Evolutionary conservation across 768 basidiomycete species (phyloP).

Genomic region (Suillus plorans): DNA sequence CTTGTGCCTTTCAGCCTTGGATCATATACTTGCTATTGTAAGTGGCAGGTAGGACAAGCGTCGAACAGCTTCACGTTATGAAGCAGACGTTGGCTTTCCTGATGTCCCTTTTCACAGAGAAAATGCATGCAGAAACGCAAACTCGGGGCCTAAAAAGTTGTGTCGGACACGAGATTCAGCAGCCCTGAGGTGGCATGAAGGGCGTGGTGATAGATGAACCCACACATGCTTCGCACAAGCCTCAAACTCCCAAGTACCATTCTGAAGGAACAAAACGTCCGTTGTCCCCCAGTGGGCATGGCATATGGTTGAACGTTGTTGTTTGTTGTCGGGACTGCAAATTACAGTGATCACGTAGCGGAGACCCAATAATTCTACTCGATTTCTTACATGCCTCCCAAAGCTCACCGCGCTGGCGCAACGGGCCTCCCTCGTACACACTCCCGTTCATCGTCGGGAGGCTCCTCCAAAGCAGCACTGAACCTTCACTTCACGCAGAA

Average conservation of each 20-base stretch:
- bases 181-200: neutral
- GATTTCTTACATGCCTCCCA: constrained; percentile 45
- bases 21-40: neutral
- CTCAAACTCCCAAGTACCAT: neutral
- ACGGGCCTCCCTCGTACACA: constrained; percentile 56
- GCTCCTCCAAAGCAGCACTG: constrained; percentile 52
- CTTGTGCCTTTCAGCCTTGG: neutral
- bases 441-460: constrained; percentile 58
- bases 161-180: neutral
- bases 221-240: neutral
- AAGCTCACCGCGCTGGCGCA: constrained; percentile 45
- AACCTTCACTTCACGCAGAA: constrained; percentile 73
- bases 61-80: neutral
- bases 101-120: neutral
- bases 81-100: neutral
- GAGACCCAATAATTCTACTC: constrained; percentile 31
- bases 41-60: no score
- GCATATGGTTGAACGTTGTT: neutral
- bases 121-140: neutral
- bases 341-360: constrained; percentile 25
- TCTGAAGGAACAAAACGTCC: neutral
- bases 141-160: neutral
- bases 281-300: neutral
- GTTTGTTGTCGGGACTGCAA: constrained; percentile 8
- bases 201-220: neutral